These are phyloP conservation scores for Penicillium sp. DNA, from an alignment of 2,329 filamentous ascomycete genomes.

Conservation along the genomic window DNA sequence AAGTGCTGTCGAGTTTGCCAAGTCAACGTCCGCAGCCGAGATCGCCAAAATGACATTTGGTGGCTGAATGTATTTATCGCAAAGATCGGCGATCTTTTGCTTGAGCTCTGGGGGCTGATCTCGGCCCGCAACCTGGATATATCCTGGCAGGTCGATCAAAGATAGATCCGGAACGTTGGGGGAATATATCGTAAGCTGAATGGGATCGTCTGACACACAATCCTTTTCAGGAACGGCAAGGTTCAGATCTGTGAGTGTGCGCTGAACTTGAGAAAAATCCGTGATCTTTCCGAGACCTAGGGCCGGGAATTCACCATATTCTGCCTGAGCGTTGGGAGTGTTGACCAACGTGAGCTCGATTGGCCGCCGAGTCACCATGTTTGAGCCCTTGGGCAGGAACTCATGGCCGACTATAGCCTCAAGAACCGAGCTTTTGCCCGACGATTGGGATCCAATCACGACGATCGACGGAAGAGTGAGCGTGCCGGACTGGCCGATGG, in stretches of 20 bases:
- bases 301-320: conserved; percentile 96
- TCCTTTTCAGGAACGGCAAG: conserved; percentile 85
- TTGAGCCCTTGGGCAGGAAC: conserved; percentile 94
- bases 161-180: conserved; percentile 94
- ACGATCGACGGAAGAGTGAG: conserved; percentile 93
- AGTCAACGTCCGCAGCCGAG: conserved; percentile 93
- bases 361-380: conserved; percentile 95
- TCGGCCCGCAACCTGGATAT: conserved; percentile 91
- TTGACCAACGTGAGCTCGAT: conserved; percentile 97
- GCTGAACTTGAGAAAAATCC: conserved; percentile 80
- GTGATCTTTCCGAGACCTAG: conserved; percentile 85
- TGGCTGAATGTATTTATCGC: conserved; percentile 95
- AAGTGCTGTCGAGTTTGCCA: conserved; percentile 92
- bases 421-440: conserved; percentile 94
- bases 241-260: conserved; percentile 92
- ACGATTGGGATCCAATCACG: conserved; percentile 98
- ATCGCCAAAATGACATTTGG: conserved; percentile 97
- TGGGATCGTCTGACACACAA: conserved; percentile 95
- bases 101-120: conserved; percentile 91
- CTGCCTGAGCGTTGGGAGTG: conserved; percentile 78
- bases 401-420: conserved; percentile 98
- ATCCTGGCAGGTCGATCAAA: conserved; percentile 92
- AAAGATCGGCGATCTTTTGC: conserved; percentile 92
- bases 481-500: conserved; percentile 85
- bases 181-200: conserved; percentile 92